These are phyloP conservation scores for Medicago arabica DNA, from an alignment of 306 rosid species.

Conservation along the genomic window DNA sequence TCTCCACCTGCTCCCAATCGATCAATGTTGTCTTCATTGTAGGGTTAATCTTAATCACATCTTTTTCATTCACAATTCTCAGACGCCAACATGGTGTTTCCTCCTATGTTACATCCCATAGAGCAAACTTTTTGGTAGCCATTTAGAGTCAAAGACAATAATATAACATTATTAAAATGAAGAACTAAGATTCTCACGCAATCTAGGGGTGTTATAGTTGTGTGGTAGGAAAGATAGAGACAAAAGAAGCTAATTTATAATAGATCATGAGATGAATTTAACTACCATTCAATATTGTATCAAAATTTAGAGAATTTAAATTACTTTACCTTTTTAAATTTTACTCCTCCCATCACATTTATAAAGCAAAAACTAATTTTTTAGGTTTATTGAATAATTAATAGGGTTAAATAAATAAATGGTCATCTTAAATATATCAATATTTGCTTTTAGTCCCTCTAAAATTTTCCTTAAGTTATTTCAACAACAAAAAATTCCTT, in stretches of 20 bases:
- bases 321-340: background rate
- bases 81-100: constrained; percentile 38
- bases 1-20: constrained; percentile 53
- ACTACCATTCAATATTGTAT: background rate
- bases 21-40: constrained; percentile 33
- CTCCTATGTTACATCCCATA: constrained; percentile 4
- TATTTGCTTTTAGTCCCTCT: too few species aligned
- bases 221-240: constrained; percentile 15
- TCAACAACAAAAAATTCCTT: too few species aligned
- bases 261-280: background rate
- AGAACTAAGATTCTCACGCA: constrained; percentile 6
- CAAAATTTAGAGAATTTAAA: background rate
- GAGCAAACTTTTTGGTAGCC: constrained; percentile 7
- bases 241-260: background rate
- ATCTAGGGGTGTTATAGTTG: constrained; percentile 13
- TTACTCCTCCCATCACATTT: too few species aligned
- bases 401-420: too few species aligned
- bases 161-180: background rate
- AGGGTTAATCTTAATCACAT: constrained; percentile 27
- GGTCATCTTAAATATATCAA: too few species aligned
- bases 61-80: constrained; percentile 46
- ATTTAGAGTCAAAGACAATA: constrained; percentile 21
- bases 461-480: too few species aligned
- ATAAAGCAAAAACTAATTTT: too few species aligned
- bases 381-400: too few species aligned